phyloP scores from a whole-genome alignment of 2,329 filamentous ascomycete species.

The Harringtonia aguacate region DNA sequence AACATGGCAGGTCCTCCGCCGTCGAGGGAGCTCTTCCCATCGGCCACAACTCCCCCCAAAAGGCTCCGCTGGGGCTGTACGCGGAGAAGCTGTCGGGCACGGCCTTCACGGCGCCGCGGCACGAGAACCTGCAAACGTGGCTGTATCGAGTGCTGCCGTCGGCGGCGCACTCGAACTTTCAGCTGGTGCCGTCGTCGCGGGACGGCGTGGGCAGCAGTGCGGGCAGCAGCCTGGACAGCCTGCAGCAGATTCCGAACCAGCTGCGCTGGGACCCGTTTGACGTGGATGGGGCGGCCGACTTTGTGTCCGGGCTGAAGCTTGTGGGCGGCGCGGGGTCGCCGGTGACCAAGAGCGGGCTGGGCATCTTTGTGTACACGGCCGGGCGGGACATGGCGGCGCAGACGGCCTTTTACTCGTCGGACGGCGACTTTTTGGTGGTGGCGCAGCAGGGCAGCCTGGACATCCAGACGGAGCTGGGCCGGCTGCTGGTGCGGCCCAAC shows the following conservation, averaged over 20 bases:
- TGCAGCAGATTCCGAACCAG: constrained; percentile 71
- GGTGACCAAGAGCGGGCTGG: constrained; percentile 66
- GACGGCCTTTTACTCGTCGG: constrained; percentile 73
- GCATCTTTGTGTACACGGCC: constrained; percentile 71
- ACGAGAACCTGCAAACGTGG: constrained; percentile 62
- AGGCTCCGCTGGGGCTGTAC: constrained; percentile 68
- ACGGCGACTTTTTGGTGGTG: constrained; percentile 69
- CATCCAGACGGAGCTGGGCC: constrained; percentile 68
- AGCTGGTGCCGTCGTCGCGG: constrained; percentile 12
- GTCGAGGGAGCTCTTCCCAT: constrained; percentile 63
- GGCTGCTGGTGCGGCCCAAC: constrained; percentile 62
- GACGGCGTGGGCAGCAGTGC: constrained; percentile 8
- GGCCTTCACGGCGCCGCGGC: constrained; percentile 58
- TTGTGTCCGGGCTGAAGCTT: constrained; percentile 51
- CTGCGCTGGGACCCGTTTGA: constrained; percentile 71
- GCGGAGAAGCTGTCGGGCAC: constrained; percentile 69
- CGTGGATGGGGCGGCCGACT: constrained; percentile 30
- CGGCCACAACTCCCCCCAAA: constrained; percentile 73
- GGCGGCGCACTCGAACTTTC: constrained; percentile 47
- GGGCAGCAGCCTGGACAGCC: constrained; percentile 23
- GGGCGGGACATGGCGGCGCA: constrained; percentile 66
- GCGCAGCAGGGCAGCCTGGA: constrained; percentile 64
- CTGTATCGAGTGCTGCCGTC: constrained; percentile 60
- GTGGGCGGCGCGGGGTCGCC: constrained; percentile 73
- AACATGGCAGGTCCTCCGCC: constrained; percentile 55